Evolutionary conservation across 2,329 filamentous ascomycete species (phyloP), one percentile per base, ranked within the genome.

Genomic region (Colletotrichum lindemuthianum): DNA sequence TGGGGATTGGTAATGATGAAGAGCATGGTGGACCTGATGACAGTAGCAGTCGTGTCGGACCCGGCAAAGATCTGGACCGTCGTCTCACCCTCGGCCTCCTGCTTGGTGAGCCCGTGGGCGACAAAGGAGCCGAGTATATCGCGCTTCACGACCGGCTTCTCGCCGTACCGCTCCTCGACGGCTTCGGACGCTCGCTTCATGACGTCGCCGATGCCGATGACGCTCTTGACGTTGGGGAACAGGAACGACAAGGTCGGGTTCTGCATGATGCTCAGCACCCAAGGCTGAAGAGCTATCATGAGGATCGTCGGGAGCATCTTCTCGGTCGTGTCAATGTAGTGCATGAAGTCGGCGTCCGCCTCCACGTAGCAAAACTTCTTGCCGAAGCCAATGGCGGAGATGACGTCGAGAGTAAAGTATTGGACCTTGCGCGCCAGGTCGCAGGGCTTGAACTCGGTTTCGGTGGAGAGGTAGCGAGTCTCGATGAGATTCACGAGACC

Each of bases 31-130:
- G 80, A 76, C 2, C 86, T 81, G 8, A 88, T 79, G 1, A 81
- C 80, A 0, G 83, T 84, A 0, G 86, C 84, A 0, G 85, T 86
- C 8, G 84, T 87, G 63, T 88, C 86, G 0, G 84, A 84, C 6
- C 86, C 86, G 5, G 85, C 86, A 5, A 85, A 36, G 45, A 76
- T 74, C 60, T 77, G 72, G 49, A 75, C 70, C 10, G 77, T 70
- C 0, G 75, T 69, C 64, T 78, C 79, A 63, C 84, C 81, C 40
- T 82, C 75, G 54, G 74, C 74, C 52, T 77, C 72, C 16, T 70
- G 67, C 49, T 70, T 73, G 12, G 68, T 72, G 24, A 79, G 67
- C n/a, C 77, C 77, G 52, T 78, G 74, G 2, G 70, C 68, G 34
- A 78, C 69, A 56, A 78, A 78, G 2, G 75, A 77, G 32, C 76